Percentiles rank a stretch among this genome's conserved stretches.
Evolutionary conservation across 169 alveolate species (phyloP).

Genomic region (Miamiensis avidus): DNA sequence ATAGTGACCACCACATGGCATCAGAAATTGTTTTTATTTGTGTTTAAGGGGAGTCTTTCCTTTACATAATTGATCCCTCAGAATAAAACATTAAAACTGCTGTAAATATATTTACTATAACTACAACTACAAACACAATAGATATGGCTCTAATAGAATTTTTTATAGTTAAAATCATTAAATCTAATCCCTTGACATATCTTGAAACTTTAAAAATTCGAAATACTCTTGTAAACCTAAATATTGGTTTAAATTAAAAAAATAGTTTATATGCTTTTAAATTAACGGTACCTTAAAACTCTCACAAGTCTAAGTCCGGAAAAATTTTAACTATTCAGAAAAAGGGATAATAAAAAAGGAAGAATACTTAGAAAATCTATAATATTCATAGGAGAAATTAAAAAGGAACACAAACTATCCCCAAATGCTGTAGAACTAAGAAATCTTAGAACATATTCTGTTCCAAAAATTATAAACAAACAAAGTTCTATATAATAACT

Average conservation of each 20-base stretch:
- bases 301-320: slow-evolving; percentile 23
- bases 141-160: slow-evolving; percentile 15
- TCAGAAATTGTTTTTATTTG: slow-evolving; percentile 18
- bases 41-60: not conserved
- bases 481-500: slow-evolving; percentile 20
- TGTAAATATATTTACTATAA: slow-evolving; percentile 12
- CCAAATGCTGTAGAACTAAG: slow-evolving; percentile 29
- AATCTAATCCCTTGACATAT: slow-evolving; percentile 9
- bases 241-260: not conserved
- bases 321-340: not conserved
- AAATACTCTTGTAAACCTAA: slow-evolving; percentile 25
- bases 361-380: slow-evolving; percentile 21
- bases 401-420: not conserved
- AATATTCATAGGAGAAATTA: slow-evolving; percentile 24
- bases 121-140: slow-evolving; percentile 13
- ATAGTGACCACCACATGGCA: slow-evolving; percentile 31
- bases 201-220: slow-evolving; percentile 29
- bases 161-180: slow-evolving; percentile 27
- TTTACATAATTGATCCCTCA: not conserved
- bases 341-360: slow-evolving; percentile 16
- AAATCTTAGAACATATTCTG: slow-evolving; percentile 24
- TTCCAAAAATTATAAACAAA: slow-evolving; percentile 23
- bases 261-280: too few relatives aligned
- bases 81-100: slow-evolving; percentile 22
- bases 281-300: not conserved